Evolutionary conservation across 345 rosid species (phyloP).

Genomic region (Sisymbrium irio): DNA sequence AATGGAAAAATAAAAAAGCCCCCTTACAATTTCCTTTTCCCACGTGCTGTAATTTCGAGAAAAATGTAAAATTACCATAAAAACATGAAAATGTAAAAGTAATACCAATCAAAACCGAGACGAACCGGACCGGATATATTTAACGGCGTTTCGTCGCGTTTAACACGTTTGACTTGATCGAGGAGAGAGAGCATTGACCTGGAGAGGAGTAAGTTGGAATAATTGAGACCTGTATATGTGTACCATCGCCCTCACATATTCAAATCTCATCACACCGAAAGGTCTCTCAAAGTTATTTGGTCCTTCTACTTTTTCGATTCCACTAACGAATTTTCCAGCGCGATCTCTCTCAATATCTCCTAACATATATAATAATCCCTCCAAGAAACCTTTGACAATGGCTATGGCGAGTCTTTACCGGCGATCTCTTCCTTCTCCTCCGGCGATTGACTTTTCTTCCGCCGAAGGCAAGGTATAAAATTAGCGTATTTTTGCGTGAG

Average conservation of each 20-base stretch:
- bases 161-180: conserved; percentile 15
- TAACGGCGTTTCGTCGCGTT: conserved; percentile 9
- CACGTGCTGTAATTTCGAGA: not conserved
- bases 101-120: conserved; percentile 1
- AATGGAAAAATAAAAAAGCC: not conserved
- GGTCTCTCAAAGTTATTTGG: not conserved
- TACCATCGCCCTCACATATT: not conserved
- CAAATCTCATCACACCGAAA: not conserved
- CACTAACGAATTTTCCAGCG: not conserved
- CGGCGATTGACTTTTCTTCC: conserved; percentile 84
- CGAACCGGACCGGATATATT: not conserved
- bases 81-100: not conserved
- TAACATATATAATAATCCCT: not conserved
- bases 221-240: not conserved
- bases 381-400: conserved; percentile 28
- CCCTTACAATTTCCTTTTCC: not conserved
- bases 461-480: conserved; percentile 67
- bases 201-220: conserved; percentile 2
- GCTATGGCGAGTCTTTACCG: conserved; percentile 70
- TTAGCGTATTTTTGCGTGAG: too few relatives aligned
- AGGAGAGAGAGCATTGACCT: conserved; percentile 15
- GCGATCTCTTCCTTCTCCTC: conserved; percentile 69
- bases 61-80: not conserved
- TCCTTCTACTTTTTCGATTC: not conserved
- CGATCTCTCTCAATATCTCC: not conserved